Conservation (phyloP, 345 rosid species). For the Eucalyptus grandis region DNA sequence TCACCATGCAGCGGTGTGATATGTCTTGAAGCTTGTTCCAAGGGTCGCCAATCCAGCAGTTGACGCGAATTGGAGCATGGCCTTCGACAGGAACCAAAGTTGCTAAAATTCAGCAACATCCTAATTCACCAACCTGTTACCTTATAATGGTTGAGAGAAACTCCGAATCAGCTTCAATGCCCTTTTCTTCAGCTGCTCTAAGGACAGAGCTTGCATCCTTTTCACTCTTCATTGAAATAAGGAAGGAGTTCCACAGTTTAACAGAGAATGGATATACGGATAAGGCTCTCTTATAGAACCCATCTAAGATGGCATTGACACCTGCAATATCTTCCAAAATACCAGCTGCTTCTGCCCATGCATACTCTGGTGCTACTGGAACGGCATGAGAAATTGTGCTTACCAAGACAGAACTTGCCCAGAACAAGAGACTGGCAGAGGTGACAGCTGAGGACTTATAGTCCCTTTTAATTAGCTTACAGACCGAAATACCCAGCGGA, state of each 20-base stretch:
- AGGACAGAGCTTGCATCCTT: conserved; percentile 13
- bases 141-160: neutral
- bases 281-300: conserved; percentile 54
- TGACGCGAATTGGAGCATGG: neutral
- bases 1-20: neutral
- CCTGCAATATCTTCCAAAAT: conserved; percentile 27
- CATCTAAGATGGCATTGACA: conserved; percentile 20
- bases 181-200: conserved; percentile 53
- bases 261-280: conserved; percentile 61
- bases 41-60: neutral
- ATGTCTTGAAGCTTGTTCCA: neutral
- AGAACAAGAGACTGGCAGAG: conserved; percentile 40
- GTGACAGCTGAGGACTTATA: neutral
- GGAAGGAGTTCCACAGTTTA: conserved; percentile 34
- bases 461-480: conserved; percentile 28
- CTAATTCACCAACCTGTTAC: neutral
- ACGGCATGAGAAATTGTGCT: conserved; percentile 48
- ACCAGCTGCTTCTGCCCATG: conserved; percentile 68
- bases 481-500: conserved; percentile 50
- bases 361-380: conserved; percentile 71
- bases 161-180: conserved; percentile 21
- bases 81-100: neutral
- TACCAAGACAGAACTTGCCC: conserved; percentile 56
- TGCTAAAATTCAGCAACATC: neutral
- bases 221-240: neutral